Evolutionary conservation across 208 protist species (phyloP).

Genomic region (Wallacemonas sp.): DNA sequence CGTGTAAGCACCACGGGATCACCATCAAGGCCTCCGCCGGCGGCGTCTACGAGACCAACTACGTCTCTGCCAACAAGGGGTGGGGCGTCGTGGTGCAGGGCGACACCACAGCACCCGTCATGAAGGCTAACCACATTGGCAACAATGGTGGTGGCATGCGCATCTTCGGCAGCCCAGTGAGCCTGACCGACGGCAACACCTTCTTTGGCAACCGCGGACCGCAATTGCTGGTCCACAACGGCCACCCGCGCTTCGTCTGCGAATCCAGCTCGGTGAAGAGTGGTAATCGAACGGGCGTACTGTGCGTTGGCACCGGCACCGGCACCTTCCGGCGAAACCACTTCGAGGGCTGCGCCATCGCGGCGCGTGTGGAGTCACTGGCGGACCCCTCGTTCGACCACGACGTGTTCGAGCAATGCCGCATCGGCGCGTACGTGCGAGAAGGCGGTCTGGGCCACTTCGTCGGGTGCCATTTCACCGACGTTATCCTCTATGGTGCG

Average conservation of each 20-base stretch:
- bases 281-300: slow-evolving; percentile 23
- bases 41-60: slow-evolving; percentile 38
- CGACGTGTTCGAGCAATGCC: slow-evolving; percentile 28
- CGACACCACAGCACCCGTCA: slow-evolving; percentile 1
- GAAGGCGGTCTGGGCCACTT: slow-evolving; percentile 17
- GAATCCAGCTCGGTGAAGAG: slow-evolving; percentile 18
- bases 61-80: slow-evolving; percentile 38
- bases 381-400: slow-evolving; percentile 23
- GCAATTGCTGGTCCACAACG: slow-evolving; percentile 24
- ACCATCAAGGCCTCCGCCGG: slow-evolving; percentile 13
- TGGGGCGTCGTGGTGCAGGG: slow-evolving; percentile 37
- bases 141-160: slow-evolving; percentile 31
- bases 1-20: slow-evolving; percentile 30
- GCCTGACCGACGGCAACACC: slow-evolving; percentile 17
- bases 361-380: slow-evolving; percentile 19
- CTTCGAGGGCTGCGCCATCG: slow-evolving; percentile 28
- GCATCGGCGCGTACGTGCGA: slow-evolving; percentile 20
- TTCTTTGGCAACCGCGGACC: slow-evolving; percentile 32
- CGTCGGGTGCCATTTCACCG: slow-evolving; percentile 22
- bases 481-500: slow-evolving; percentile 9
- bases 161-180: slow-evolving; percentile 15
- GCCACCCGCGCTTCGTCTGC: slow-evolving; percentile 15
- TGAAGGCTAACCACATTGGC: slow-evolving; percentile 31
- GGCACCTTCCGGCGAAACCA: slow-evolving; percentile 24
- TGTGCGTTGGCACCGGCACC: slow-evolving; percentile 19